Percentiles rank a stretch among this genome's conserved stretches.
These are phyloP conservation scores for Marasmius tenuissimus DNA, from an alignment of 1,284 basidiomycete genomes.

Conservation along the genomic window DNA sequence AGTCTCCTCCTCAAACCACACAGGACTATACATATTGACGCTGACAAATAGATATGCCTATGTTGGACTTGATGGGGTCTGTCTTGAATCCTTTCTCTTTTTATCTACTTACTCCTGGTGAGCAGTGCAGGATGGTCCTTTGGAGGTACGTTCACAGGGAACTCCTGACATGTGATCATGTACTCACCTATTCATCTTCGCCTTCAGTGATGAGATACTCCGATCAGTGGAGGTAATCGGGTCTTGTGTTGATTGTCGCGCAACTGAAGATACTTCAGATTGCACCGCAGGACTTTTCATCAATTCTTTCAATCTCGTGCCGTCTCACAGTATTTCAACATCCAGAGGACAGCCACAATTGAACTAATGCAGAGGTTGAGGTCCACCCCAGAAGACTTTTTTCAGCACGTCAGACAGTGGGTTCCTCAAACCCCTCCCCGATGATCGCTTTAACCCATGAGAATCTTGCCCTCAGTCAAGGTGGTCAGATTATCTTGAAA, in stretches of 20 bases:
- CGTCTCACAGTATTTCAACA: background rate
- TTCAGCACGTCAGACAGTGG: background rate
- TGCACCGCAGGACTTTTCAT: background rate
- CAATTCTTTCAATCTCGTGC: background rate
- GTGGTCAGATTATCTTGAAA: background rate
- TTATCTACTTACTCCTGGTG: background rate
- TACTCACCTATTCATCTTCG: background rate
- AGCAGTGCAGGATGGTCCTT: background rate
- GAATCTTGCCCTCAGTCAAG: background rate
- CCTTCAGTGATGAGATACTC: background rate
- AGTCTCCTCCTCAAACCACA: background rate
- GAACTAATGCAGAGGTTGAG: background rate
- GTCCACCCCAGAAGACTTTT: background rate
- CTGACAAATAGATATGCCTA: background rate
- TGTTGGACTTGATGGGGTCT: background rate
- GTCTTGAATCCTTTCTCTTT: background rate
- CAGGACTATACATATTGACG: background rate
- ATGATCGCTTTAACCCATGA: background rate
- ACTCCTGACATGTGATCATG: background rate
- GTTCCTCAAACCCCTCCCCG: background rate
- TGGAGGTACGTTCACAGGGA: background rate
- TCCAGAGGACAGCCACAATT: background rate
- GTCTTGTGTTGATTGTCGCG: background rate
- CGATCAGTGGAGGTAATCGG: background rate
- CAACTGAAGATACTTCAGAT: background rate